Conservation (phyloP, 2,329 filamentous ascomycete genomes). For the Fusarium citri region DNA sequence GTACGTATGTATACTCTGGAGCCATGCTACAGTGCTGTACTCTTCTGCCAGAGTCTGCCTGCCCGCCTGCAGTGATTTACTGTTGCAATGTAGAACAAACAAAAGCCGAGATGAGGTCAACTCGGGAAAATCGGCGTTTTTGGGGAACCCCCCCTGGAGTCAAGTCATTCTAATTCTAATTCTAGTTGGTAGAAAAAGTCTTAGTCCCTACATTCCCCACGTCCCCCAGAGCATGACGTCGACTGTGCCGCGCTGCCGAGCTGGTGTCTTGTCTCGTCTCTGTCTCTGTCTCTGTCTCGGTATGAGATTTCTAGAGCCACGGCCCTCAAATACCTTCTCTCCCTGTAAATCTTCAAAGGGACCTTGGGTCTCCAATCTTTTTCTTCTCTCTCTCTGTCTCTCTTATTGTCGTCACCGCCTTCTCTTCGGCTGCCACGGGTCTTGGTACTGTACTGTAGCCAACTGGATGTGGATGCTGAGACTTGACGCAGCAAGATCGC, state of each 20-base stretch:
- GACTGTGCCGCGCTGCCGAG: slow-evolving; percentile 45
- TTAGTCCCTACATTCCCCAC: slow-evolving; percentile 40
- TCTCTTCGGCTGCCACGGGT: slow-evolving; percentile 23
- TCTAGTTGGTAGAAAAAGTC: background rate
- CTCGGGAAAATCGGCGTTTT: slow-evolving; percentile 46
- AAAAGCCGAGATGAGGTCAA: slow-evolving; percentile 24
- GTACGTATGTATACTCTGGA: background rate
- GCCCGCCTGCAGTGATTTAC: background rate
- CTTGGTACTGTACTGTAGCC: slow-evolving; percentile 1
- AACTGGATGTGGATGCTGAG: slow-evolving; percentile 5
- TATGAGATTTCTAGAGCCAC: slow-evolving; percentile 27
- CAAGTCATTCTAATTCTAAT: background rate
- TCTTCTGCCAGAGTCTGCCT: background rate
- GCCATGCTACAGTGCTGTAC: background rate
- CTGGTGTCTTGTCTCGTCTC: slow-evolving; percentile 27
- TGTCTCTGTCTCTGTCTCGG: slow-evolving; percentile 12
- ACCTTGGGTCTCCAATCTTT: background rate
- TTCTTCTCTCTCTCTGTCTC: background rate
- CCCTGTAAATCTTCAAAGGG: slow-evolving; percentile 13
- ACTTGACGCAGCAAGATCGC: slow-evolving; percentile 32
- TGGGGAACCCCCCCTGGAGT: slow-evolving; percentile 6
- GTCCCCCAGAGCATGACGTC: slow-evolving; percentile 42
- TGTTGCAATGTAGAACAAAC: slow-evolving; percentile 7
- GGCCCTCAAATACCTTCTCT: slow-evolving; percentile 3
- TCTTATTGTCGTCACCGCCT: slow-evolving; percentile 26